Conservation (phyloP, 129 eudicot species). For the Tagetes patula region DNA sequence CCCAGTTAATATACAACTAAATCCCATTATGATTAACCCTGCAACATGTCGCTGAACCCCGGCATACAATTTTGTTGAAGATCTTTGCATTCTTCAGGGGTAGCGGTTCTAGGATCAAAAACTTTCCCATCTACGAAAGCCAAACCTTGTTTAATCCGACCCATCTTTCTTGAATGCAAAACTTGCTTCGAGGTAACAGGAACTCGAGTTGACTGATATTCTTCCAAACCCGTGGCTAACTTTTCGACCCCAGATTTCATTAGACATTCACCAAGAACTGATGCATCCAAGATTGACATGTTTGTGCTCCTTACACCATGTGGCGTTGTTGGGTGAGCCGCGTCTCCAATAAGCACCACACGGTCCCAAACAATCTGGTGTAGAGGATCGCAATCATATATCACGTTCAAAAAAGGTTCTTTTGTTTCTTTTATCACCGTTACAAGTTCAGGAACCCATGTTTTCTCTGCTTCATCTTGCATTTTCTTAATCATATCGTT, state of each 20-base stretch:
- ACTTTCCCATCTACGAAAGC: slow-evolving; percentile 36
- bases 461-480: slow-evolving; percentile 69
- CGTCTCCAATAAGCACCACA: slow-evolving; percentile 80
- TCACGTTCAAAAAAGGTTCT: slow-evolving; percentile 74
- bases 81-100: slow-evolving; percentile 44
- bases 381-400: slow-evolving; percentile 74
- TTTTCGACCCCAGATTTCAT: slow-evolving; percentile 55
- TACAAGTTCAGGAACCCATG: slow-evolving; percentile 69
- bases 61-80: slow-evolving; percentile 72
- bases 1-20: no score
- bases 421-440: slow-evolving; percentile 57
- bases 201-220: slow-evolving; percentile 57
- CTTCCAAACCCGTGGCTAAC: slow-evolving; percentile 45
- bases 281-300: slow-evolving; percentile 86
- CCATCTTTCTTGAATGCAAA: slow-evolving; percentile 58
- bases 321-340: slow-evolving; percentile 92
- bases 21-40: slow-evolving; percentile 7
- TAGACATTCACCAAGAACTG: slow-evolving; percentile 69
- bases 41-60: slow-evolving; percentile 41
- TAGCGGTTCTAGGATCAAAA: slow-evolving; percentile 50
- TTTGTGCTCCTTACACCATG: slow-evolving; percentile 91
- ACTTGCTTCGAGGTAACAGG: slow-evolving; percentile 63
- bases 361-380: slow-evolving; percentile 62
- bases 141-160: slow-evolving; percentile 76
- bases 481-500: slow-evolving; percentile 51